A percentile compares a stretch with the other conserved stretches of the same genome.
Evolutionary conservation across 1,139 yeast species (phyloP).

Genomic region (Starmera stellimalicola): DNA sequence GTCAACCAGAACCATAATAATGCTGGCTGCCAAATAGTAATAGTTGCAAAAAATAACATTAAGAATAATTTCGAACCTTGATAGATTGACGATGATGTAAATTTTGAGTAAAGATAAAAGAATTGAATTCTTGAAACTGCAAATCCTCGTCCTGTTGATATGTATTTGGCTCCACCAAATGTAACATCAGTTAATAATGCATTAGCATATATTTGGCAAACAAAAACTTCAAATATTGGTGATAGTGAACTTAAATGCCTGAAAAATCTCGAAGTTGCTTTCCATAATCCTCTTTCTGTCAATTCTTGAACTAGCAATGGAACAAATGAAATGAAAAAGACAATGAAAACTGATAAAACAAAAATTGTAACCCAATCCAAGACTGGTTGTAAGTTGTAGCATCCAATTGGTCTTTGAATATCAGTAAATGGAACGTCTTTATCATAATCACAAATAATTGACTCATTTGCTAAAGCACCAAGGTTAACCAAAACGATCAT

Average conservation of each 20-base stretch:
- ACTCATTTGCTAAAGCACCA: slow-evolving; percentile 56
- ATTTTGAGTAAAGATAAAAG: slow-evolving; percentile 49
- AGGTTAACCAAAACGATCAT: slow-evolving; percentile 58
- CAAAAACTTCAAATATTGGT: slow-evolving; percentile 82
- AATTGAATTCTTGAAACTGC: slow-evolving; percentile 65
- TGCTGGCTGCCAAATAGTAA: slow-evolving; percentile 69
- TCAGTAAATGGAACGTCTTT: slow-evolving; percentile 51
- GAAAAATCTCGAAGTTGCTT: slow-evolving; percentile 48
- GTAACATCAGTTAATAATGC: slow-evolving; percentile 60
- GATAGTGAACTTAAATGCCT: slow-evolving; percentile 66
- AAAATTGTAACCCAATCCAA: slow-evolving; percentile 74
- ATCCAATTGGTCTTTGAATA: slow-evolving; percentile 57
- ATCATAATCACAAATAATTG: slow-evolving; percentile 46
- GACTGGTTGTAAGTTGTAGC: slow-evolving; percentile 67
- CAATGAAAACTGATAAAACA: slow-evolving; percentile 72
- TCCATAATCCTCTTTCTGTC: slow-evolving; percentile 64
- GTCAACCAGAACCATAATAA: slow-evolving; percentile 82
- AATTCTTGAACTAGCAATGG: slow-evolving; percentile 76
- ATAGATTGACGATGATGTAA: slow-evolving; percentile 56
- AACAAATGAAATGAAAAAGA: slow-evolving; percentile 73
- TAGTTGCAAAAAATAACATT: slow-evolving; percentile 51
- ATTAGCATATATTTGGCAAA: slow-evolving; percentile 73
- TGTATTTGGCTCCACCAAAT: slow-evolving; percentile 77
- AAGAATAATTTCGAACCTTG: slow-evolving; percentile 52
- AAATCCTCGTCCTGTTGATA: slow-evolving; percentile 81